These are phyloP conservation scores for Chlorella sp. DNA, from an alignment of 139 green algal genomes.

Conservation along the genomic window DNA sequence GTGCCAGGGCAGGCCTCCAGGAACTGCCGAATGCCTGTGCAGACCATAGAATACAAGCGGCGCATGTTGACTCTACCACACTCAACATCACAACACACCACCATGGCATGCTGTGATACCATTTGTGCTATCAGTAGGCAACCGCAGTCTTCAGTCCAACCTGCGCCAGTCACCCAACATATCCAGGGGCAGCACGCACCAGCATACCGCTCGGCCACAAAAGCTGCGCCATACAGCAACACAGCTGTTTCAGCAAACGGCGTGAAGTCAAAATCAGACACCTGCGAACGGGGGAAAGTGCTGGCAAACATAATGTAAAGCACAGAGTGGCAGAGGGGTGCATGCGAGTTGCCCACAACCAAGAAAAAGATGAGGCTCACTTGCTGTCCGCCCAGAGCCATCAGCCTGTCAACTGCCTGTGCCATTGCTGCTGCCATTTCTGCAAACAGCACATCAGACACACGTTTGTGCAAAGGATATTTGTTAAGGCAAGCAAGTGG, in stretches of 20 bases:
- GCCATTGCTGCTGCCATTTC: conserved; percentile 43
- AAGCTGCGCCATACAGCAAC: conserved; percentile 81
- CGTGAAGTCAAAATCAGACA: conserved; percentile 69
- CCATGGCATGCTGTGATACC: too few species aligned
- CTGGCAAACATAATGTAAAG: too few species aligned
- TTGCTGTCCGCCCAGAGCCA: conserved; percentile 55
- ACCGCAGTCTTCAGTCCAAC: not conserved
- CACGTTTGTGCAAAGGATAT: too few species aligned
- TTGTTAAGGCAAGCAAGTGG: too few species aligned
- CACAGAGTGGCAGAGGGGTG: too few species aligned
- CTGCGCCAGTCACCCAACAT: too few species aligned
- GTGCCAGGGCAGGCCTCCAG: conserved; percentile 48
- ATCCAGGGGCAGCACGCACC: not conserved
- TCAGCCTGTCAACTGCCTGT: conserved; percentile 55
- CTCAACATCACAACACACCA: too few species aligned
- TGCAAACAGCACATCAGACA: too few species aligned
- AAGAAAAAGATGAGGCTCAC: too few species aligned
- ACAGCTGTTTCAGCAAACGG: conserved; percentile 67
- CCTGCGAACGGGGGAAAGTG: not conserved
- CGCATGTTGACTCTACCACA: too few species aligned
- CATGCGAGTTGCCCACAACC: too few species aligned
- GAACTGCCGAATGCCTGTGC: conserved; percentile 69
- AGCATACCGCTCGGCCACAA: conserved; percentile 82
- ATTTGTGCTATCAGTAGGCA: not conserved
- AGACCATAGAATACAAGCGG: too few species aligned